Percentiles rank a stretch among this genome's conserved stretches.
These are phyloP conservation scores for Schizopora paradoxa DNA, from an alignment of 1,284 basidiomycete genomes.

Conservation along the genomic window DNA sequence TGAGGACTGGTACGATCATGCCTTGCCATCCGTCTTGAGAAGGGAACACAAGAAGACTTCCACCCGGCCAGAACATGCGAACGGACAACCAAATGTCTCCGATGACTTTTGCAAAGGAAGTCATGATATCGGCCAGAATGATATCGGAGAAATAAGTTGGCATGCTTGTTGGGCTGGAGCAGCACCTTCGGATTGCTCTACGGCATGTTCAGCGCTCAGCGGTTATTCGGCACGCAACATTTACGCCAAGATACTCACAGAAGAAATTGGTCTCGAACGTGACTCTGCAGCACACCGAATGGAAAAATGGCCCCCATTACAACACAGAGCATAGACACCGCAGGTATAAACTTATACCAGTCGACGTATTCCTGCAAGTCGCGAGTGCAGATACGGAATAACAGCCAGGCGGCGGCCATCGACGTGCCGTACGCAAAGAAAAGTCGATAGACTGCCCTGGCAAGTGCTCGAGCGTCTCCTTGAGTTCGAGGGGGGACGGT, in stretches of 20 bases:
- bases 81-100: slow-evolving; percentile 90
- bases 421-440: slow-evolving; percentile 55
- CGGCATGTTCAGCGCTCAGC: slow-evolving; percentile 12
- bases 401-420: slow-evolving; percentile 58
- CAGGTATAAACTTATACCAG: slow-evolving; percentile 69
- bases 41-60: slow-evolving; percentile 65
- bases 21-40: slow-evolving; percentile 55
- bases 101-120: slow-evolving; percentile 94
- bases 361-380: slow-evolving; percentile 61
- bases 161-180: slow-evolving; percentile 56
- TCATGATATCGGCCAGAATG: slow-evolving; percentile 92
- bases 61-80: slow-evolving; percentile 74
- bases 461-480: slow-evolving; percentile 33
- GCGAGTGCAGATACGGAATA: slow-evolving; percentile 56
- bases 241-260: slow-evolving; percentile 44
- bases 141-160: slow-evolving; percentile 88
- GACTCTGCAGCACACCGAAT: slow-evolving; percentile 57
- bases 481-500: slow-evolving; percentile 29
- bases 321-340: slow-evolving; percentile 56
- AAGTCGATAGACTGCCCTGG: slow-evolving; percentile 64
- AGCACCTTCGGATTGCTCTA: slow-evolving; percentile 68
- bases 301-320: slow-evolving; percentile 60
- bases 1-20: slow-evolving; percentile 78
- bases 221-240: slow-evolving; percentile 1
- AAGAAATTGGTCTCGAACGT: slow-evolving; percentile 70